These are phyloP conservation scores for Termitomyces bulborhizus DNA, from an alignment of 768 basidiomycete species.

Conservation along the genomic window DNA sequence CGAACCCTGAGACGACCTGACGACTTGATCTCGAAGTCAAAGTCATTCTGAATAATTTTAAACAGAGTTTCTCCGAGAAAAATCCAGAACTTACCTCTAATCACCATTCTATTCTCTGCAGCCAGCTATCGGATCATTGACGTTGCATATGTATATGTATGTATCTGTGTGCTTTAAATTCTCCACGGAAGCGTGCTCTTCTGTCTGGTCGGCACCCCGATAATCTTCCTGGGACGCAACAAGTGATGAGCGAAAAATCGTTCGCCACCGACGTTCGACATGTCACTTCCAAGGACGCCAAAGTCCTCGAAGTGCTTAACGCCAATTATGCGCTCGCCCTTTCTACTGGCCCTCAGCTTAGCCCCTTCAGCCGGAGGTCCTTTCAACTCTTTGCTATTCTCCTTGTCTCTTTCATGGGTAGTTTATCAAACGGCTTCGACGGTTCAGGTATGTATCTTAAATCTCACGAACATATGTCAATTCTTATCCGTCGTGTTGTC, in stretches of 20 bases:
- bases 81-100: neutral
- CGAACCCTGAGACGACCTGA: neutral
- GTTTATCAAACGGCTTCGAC: slow-evolving; percentile 41
- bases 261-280: neutral
- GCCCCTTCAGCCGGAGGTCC: slow-evolving; percentile 29
- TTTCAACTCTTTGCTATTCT: slow-evolving; percentile 36
- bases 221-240: slow-evolving; percentile 1
- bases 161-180: neutral
- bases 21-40: neutral
- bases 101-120: too few relatives aligned
- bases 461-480: neutral
- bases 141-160: neutral
- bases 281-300: slow-evolving; percentile 12
- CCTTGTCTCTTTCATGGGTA: slow-evolving; percentile 38
- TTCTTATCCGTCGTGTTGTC: neutral
- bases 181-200: neutral
- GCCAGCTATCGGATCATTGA: neutral
- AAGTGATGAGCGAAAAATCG: slow-evolving; percentile 9
- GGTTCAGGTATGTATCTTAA: slow-evolving; percentile 29
- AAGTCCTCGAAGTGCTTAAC: slow-evolving; percentile 25
- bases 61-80: neutral
- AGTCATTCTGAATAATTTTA: too few relatives aligned
- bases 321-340: slow-evolving; percentile 39
- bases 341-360: slow-evolving; percentile 35
- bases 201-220: neutral